These are phyloP conservation scores for Termitomyces sp. DNA, from an alignment of 768 basidiomycete genomes.

Conservation along the genomic window DNA sequence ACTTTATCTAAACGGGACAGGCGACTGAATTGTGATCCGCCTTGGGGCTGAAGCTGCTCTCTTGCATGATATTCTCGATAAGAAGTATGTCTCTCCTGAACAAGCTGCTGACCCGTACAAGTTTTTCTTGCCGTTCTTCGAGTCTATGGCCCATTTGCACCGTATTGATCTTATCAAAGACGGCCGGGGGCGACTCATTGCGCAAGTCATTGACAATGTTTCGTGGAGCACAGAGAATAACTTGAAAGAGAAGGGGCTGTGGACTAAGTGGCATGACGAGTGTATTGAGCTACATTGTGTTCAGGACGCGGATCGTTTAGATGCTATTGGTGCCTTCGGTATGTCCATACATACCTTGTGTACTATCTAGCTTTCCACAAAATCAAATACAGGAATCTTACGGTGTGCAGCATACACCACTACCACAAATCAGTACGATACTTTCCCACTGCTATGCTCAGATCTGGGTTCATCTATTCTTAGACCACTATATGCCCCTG, in stretches of 20 bases:
- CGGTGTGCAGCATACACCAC: slow-evolving; percentile 65
- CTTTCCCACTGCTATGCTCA: neutral
- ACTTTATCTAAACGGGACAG: neutral
- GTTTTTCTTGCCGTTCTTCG: slow-evolving; percentile 66
- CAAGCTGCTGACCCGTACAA: slow-evolving; percentile 55
- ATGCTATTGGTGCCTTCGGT: slow-evolving; percentile 83
- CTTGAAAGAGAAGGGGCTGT: slow-evolving; percentile 45
- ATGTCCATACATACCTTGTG: slow-evolving; percentile 2
- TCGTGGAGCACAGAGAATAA: slow-evolving; percentile 84
- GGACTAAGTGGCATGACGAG: slow-evolving; percentile 62
- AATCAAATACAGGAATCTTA: slow-evolving; percentile 42
- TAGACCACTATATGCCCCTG: slow-evolving; percentile 43
- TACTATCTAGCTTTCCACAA: neutral
- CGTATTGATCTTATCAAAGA: slow-evolving; percentile 54
- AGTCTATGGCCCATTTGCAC: slow-evolving; percentile 32
- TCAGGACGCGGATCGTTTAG: slow-evolving; percentile 74
- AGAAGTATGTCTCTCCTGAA: slow-evolving; percentile 66
- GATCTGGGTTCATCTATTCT: neutral
- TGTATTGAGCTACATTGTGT: slow-evolving; percentile 79
- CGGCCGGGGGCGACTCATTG: slow-evolving; percentile 51
- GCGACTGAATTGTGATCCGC: neutral
- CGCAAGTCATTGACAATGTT: slow-evolving; percentile 68
- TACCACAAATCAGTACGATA: slow-evolving; percentile 40
- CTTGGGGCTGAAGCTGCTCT: slow-evolving; percentile 53
- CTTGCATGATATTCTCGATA: slow-evolving; percentile 84